Evolutionary conservation across 139 green algal genomes (phyloP), one percentile per base, ranked within the genome.

Genomic region (Haematococcus lacustris): DNA sequence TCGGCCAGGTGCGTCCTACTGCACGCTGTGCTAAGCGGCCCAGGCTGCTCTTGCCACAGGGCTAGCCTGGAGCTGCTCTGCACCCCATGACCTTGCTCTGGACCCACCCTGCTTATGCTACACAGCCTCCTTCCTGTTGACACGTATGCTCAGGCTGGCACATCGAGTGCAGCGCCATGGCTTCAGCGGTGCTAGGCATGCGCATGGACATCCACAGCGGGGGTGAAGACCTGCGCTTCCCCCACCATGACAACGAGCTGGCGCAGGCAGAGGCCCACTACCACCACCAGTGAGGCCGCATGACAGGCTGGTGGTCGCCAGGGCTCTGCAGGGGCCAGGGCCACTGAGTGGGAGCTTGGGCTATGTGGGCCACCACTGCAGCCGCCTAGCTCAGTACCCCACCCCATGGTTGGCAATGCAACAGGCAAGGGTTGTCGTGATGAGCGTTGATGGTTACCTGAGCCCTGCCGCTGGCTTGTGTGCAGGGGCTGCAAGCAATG

Each of bases 131-230:
- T n/a, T n/a, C n/a, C n/a, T n/a, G n/a, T n/a, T n/a, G n/a, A n/a
- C n/a, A n/a, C n/a, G n/a, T n/a, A n/a, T n/a, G n/a, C 51, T 70
- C 79, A 91, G 93, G 95, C 17, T 99, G 95, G 95, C 95, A 99
- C 83, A 99, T 99, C 70, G 95, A 99, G 84, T 99, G 95, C 92
- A 92, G 79, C 40, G 95, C 93, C 9, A 99, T 99, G 95, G 94
- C 94, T 2, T 86, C 57, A 50, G 75, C 88, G 9, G 78, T 99
- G 33, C 76, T 98, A 39, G 94, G 95, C 25, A 17, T 70, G 30
- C 79, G 78, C 35, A 78, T 99, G 71, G 95, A 99, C 85, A 96
- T 99, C 73, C 91, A 99, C 87, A 95, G 81, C 6, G 93, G 95
- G 0, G 95, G 95, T 3, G 88, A 92, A 65, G 95, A 99, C 79